phyloP scores from a whole-genome alignment of 2,329 filamentous ascomycete species.

The Alternaria triticimaculans region DNA sequence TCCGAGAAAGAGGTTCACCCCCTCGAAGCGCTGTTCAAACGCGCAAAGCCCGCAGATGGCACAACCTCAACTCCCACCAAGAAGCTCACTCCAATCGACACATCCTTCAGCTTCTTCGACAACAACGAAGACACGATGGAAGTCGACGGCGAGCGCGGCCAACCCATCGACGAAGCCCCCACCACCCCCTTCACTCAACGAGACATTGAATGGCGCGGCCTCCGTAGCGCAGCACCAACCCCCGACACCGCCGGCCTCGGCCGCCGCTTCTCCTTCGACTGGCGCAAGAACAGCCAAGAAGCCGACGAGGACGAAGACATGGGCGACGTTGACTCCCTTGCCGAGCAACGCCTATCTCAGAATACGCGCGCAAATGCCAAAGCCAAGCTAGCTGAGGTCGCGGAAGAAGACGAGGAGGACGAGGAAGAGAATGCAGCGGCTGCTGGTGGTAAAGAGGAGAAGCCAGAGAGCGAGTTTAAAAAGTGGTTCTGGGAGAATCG shows the following conservation, averaged over 20 bases:
- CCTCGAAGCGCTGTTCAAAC: slow-evolving; percentile 91
- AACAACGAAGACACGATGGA: slow-evolving; percentile 50
- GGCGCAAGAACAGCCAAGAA: slow-evolving; percentile 50
- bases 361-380: slow-evolving; percentile 42
- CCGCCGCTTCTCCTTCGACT: slow-evolving; percentile 64
- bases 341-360: slow-evolving; percentile 32
- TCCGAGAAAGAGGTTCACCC: slow-evolving; percentile 69
- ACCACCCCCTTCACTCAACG: slow-evolving; percentile 83
- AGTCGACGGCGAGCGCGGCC: slow-evolving; percentile 51
- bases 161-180: slow-evolving; percentile 54
- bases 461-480: slow-evolving; percentile 63
- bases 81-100: slow-evolving; percentile 54
- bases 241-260: slow-evolving; percentile 87
- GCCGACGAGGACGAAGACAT: slow-evolving; percentile 55
- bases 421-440: slow-evolving; percentile 11
- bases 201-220: slow-evolving; percentile 75
- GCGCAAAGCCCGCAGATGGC: slow-evolving; percentile 54
- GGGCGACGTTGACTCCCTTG: slow-evolving; percentile 21
- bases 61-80: slow-evolving; percentile 45
- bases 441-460: slow-evolving; percentile 28
- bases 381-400: slow-evolving; percentile 22
- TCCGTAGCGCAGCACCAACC: slow-evolving; percentile 91
- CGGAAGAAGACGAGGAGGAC: slow-evolving; percentile 38
- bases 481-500: slow-evolving; percentile 67
- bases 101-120: slow-evolving; percentile 80